phyloP scores from a whole-genome alignment of 2,329 filamentous ascomycete species.

The Blastomyces emzantsi region DNA sequence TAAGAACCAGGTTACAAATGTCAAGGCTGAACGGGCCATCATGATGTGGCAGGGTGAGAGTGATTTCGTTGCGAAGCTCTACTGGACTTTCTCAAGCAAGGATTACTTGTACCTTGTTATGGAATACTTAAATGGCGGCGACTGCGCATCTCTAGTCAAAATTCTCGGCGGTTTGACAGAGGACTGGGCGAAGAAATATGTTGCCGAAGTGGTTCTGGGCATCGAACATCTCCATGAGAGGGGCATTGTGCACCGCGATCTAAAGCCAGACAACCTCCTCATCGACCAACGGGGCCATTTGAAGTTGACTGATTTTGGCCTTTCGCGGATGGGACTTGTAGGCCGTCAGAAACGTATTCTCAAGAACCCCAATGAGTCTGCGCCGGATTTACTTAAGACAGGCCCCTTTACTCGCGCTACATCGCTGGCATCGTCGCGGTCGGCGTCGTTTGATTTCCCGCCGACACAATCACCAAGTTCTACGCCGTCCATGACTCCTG shows the following conservation, averaged over 20 bases:
- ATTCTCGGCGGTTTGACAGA: slow-evolving; percentile 84
- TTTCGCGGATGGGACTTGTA: slow-evolving; percentile 94
- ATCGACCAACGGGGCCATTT: slow-evolving; percentile 96
- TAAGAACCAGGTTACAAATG: slow-evolving; percentile 98
- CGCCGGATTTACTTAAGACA: slow-evolving; percentile 83
- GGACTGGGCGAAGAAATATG: slow-evolving; percentile 97
- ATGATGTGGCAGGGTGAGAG: slow-evolving; percentile 99
- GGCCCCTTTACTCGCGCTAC: slow-evolving; percentile 80
- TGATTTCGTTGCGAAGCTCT: slow-evolving; percentile 96
- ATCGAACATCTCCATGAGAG: slow-evolving; percentile 91
- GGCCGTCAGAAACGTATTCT: slow-evolving; percentile 92
- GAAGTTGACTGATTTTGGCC: slow-evolving; percentile 93
- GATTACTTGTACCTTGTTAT: slow-evolving; percentile 98
- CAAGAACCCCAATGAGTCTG: slow-evolving; percentile 68
- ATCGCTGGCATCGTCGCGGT: slow-evolving; percentile 82
- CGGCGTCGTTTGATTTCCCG: slow-evolving; percentile 87
- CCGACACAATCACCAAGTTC: slow-evolving; percentile 67
- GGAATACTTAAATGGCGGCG: slow-evolving; percentile 97
- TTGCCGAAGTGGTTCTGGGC: slow-evolving; percentile 92
- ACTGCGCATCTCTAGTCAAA: slow-evolving; percentile 94
- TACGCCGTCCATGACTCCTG: slow-evolving; percentile 81
- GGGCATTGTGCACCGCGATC: slow-evolving; percentile 90
- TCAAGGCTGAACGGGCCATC: slow-evolving; percentile 95
- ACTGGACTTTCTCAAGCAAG: slow-evolving; percentile 99
- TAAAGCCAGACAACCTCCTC: slow-evolving; percentile 94